These are phyloP conservation scores for Stagonosporopsis cucurbitacearum DNA, from an alignment of 2,329 filamentous ascomycete genomes.

Conservation along the genomic window DNA sequence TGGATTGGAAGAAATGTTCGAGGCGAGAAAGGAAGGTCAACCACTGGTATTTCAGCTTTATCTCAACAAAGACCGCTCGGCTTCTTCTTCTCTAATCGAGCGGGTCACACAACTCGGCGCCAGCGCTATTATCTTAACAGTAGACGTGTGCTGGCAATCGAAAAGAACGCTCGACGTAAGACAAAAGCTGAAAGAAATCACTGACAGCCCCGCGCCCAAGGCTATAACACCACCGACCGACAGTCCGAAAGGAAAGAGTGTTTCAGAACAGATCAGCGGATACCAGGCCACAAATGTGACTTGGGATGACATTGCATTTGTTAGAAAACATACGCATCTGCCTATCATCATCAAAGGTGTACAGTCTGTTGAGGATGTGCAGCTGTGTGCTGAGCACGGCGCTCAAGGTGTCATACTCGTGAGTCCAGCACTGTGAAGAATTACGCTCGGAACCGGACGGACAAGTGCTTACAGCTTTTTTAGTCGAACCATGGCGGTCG, in stretches of 20 bases:
- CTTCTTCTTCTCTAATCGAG: slow-evolving; percentile 2
- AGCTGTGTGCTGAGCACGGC: slow-evolving; percentile 1
- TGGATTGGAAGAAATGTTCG: slow-evolving; percentile 7
- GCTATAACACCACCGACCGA: background rate
- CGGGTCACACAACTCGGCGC: slow-evolving; percentile 8
- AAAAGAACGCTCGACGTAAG: slow-evolving; percentile 9
- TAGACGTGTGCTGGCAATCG: slow-evolving; percentile 10
- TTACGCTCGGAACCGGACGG: background rate
- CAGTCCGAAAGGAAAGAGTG: background rate
- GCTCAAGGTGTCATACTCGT: slow-evolving; percentile 8
- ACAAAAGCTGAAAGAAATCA: slow-evolving; percentile 2
- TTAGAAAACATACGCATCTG: slow-evolving; percentile 5
- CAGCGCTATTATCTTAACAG: slow-evolving; percentile 7
- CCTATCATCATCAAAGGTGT: slow-evolving; percentile 8
- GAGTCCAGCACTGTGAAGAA: background rate
- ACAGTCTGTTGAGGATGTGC: slow-evolving; percentile 7
- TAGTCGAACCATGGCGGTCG: slow-evolving; percentile 8
- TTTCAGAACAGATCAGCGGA: slow-evolving; percentile 8
- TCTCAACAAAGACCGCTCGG: slow-evolving; percentile 8
- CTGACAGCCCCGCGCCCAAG: background rate
- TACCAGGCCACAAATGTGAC: slow-evolving; percentile 9
- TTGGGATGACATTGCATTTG: slow-evolving; percentile 3
- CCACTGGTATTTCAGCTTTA: slow-evolving; percentile 9
- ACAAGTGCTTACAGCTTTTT: background rate
- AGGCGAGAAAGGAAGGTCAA: slow-evolving; percentile 1